phyloP scores from a whole-genome alignment of 169 alveolate genomes.

The Eimeria tenella region DNA sequence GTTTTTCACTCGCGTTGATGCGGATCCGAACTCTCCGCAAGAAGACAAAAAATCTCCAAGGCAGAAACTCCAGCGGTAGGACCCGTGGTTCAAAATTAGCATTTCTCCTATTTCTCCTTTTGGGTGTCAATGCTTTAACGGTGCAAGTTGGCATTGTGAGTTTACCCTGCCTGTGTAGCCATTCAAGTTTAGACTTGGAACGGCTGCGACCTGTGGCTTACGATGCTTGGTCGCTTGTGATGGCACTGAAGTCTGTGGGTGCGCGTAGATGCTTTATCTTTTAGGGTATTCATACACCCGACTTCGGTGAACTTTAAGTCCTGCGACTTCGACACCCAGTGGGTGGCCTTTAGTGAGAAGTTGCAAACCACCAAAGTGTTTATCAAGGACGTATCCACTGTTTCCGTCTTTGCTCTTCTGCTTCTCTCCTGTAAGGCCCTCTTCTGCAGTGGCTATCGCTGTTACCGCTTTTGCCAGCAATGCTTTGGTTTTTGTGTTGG shows the following conservation, averaged over 20 bases:
- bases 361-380: conserved; percentile 61
- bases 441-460: neutral
- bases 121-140: neutral
- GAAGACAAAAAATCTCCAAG: neutral
- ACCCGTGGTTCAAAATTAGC: neutral
- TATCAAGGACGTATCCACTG: conserved; percentile 65
- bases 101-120: neutral
- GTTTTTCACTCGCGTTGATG: conserved; percentile 47
- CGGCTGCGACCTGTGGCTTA: too few relatives aligned
- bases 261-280: neutral
- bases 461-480: neutral
- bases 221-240: too few relatives aligned
- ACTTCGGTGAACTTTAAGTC: conserved; percentile 54
- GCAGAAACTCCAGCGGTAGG: conserved; percentile 59
- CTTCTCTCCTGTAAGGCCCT: conserved; percentile 66
- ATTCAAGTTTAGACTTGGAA: too few relatives aligned
- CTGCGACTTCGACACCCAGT: conserved; percentile 73
- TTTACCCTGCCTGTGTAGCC: too few relatives aligned
- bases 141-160: too few relatives aligned
- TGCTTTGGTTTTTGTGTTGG: neutral
- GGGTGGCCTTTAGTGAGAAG: conserved; percentile 74
- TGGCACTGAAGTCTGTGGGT: neutral
- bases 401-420: conserved; percentile 74
- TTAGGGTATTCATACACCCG: conserved; percentile 76
- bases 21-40: conserved; percentile 12